Evolutionary conservation across 1,284 basidiomycete species (phyloP).

Genomic region (Pseudozyma tsukubaensis): DNA sequence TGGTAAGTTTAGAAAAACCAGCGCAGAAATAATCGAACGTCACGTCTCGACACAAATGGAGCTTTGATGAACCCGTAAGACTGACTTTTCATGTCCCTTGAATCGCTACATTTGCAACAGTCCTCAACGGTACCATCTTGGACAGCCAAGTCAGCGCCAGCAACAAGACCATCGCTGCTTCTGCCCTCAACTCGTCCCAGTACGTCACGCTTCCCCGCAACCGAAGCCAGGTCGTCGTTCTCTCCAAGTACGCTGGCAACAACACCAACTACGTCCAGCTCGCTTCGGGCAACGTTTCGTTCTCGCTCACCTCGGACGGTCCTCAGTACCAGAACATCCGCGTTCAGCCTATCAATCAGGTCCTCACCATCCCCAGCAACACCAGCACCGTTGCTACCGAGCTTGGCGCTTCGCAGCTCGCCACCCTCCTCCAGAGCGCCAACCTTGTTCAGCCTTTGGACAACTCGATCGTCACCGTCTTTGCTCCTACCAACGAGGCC

Average conservation of each 20-base stretch:
- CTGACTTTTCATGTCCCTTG: not conserved
- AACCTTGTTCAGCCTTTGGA: constrained; percentile 71
- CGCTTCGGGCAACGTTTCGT: constrained; percentile 68
- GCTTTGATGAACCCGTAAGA: not conserved
- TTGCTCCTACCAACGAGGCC: constrained; percentile 73
- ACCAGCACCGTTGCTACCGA: constrained; percentile 25
- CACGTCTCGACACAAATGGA: no score
- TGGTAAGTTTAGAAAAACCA: no score
- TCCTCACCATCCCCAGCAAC: constrained; percentile 70
- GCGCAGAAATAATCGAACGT: no score
- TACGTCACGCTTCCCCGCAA: constrained; percentile 39
- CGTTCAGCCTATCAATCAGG: constrained; percentile 67
- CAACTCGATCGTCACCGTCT: constrained; percentile 75
- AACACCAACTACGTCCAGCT: constrained; percentile 74
- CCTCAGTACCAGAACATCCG: constrained; percentile 71
- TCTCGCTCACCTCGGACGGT: constrained; percentile 64
- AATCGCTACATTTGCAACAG: constrained; percentile 13
- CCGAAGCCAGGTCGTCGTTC: constrained; percentile 75
- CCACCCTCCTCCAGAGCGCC: constrained; percentile 67
- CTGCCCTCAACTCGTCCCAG: constrained; percentile 74
- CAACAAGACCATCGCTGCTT: constrained; percentile 74
- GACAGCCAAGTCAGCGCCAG: constrained; percentile 69
- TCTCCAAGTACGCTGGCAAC: constrained; percentile 69
- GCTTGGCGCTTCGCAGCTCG: constrained; percentile 62
- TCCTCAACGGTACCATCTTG: constrained; percentile 74